Base-by-base conservation (phyloP, 2,329 filamentous ascomycete genomes). In the Exophiala bonariae region DNA sequence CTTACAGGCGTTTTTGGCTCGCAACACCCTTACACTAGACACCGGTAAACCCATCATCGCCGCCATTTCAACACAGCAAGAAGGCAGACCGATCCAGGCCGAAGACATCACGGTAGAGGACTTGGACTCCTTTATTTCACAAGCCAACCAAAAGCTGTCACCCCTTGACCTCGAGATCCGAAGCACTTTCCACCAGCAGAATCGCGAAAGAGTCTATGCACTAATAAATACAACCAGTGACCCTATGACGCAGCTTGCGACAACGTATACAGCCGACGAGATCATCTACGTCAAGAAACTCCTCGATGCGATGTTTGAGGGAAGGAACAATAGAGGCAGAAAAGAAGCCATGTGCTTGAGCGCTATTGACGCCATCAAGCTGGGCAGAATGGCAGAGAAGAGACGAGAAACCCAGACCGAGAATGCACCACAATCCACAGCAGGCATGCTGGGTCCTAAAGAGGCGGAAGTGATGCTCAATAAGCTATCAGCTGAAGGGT, bases 211-310 rank as follows among this genome's bases (percentile, higher is more conserved):
- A n/a, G 73, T 90, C 17, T 96, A 85, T 65, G 89, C 87, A 2
- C 76, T 99, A 26, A 85, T 97, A 37, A 99, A 99, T 69, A 89
- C 86, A 1, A 85, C 87, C 8, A 89, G 86, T 52, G 93, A 99
- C 66, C 75, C 85, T 0, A 74, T 92, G 50, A 95, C 89, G 0
- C 92, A 96, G 61, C 78, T 96, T 31, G 89, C 91, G 2, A 97
- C 93, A 0, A 82, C 81, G 0, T 87, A 87, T 63, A 80, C 77
- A 6, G 73, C 89, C 0, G 90, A 96, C 57, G 91, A 97, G 71
- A 87, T 97, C 23, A 82, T 87, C 0, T 99, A 89, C 64, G 81
- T 97, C 44, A 93, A 95, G 68, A 79, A 93, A 7, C 66, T 96
- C 3, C 79, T 99, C 1, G 91, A 96, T 65, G 83, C 80, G 59